Evolutionary conservation across 768 basidiomycete genomes (phyloP).

Genomic region (Russula earlei): DNA sequence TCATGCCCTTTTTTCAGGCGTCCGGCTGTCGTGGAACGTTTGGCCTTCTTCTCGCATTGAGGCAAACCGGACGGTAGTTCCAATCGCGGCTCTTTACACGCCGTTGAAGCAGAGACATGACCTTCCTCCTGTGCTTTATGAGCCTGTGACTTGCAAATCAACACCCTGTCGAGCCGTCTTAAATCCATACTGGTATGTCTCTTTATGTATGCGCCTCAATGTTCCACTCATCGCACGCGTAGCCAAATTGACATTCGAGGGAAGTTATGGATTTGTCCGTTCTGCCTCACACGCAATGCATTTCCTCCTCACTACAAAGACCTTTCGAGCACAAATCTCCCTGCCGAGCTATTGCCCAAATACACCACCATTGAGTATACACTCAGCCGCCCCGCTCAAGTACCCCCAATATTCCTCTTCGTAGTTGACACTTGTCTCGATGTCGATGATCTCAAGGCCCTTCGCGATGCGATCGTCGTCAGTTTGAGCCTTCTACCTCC

Average conservation of each 20-base stretch:
- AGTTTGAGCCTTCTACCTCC: conserved; percentile 89
- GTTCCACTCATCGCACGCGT: conserved; percentile 16
- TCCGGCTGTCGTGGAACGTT: conserved; percentile 96
- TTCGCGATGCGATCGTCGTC: conserved; percentile 91
- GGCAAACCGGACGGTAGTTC: conserved; percentile 94
- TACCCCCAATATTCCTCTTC: conserved; percentile 94
- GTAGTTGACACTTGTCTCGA: conserved; percentile 96
- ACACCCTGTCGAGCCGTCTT: conserved; percentile 88
- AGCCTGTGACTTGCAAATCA: conserved; percentile 97
- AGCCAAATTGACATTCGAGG: conserved; percentile 98
- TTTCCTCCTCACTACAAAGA: conserved; percentile 99
- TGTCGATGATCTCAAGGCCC: conserved; percentile 90
- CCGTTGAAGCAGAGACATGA: conserved; percentile 92
- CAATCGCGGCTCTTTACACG: conserved; percentile 95
- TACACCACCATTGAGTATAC: conserved; percentile 99
- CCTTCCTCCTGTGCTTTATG: conserved; percentile 91
- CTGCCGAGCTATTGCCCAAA: conserved; percentile 91
- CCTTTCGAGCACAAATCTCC: conserved; percentile 93
- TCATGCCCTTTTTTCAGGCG: conserved; percentile 41
- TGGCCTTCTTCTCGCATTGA: conserved; percentile 98
- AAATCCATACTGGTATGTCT: conserved; percentile 87
- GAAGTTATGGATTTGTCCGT: conserved; percentile 99
- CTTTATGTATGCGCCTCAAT: neutral
- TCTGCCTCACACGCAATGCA: conserved; percentile 92
- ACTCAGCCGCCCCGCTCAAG: conserved; percentile 80